phyloP scores from a whole-genome alignment of 2,329 filamentous ascomycete genomes.

The Orbilia oligospora region DNA sequence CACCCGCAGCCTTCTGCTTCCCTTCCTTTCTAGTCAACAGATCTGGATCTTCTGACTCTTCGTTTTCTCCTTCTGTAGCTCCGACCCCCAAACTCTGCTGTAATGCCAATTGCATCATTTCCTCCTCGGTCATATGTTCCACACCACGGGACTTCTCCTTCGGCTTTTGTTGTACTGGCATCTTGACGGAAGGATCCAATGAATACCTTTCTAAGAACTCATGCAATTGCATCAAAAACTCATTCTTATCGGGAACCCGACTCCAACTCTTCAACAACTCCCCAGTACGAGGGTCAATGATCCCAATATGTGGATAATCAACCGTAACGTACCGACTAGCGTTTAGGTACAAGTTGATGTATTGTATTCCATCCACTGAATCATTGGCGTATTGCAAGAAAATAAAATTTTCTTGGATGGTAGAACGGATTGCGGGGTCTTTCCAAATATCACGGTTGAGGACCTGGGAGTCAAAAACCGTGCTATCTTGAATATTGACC shows the following conservation, averaged over 20 bases:
- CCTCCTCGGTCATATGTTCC: constrained; percentile 92
- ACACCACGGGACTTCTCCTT: constrained; percentile 84
- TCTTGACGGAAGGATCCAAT: constrained; percentile 87
- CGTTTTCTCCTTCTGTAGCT: constrained; percentile 67
- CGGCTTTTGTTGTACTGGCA: constrained; percentile 78
- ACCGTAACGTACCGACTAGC: constrained; percentile 73
- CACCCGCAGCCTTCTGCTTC: constrained; percentile 71
- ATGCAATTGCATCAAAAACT: constrained; percentile 91
- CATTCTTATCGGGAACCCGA: constrained; percentile 80
- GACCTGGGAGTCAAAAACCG: constrained; percentile 93
- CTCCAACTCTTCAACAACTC: constrained; percentile 98
- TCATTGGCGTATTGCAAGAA: constrained; percentile 95
- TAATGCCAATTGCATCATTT: constrained; percentile 95
- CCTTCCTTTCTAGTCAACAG: constrained; percentile 80
- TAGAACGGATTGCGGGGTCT: constrained; percentile 81
- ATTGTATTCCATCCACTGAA: constrained; percentile 82
- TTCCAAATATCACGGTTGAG: constrained; percentile 98
- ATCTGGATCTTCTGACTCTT: constrained; percentile 81
- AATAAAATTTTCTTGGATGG: constrained; percentile 91
- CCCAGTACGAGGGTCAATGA: constrained; percentile 93
- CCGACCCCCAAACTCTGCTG: constrained; percentile 81
- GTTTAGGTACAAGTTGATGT: constrained; percentile 82
- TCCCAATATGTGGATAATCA: constrained; percentile 93
- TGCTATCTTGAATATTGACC: constrained; percentile 93
- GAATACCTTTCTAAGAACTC: constrained; percentile 99